phyloP scores from a whole-genome alignment of 1,139 yeast species.

The Petasospora rhodanensis region DNA sequence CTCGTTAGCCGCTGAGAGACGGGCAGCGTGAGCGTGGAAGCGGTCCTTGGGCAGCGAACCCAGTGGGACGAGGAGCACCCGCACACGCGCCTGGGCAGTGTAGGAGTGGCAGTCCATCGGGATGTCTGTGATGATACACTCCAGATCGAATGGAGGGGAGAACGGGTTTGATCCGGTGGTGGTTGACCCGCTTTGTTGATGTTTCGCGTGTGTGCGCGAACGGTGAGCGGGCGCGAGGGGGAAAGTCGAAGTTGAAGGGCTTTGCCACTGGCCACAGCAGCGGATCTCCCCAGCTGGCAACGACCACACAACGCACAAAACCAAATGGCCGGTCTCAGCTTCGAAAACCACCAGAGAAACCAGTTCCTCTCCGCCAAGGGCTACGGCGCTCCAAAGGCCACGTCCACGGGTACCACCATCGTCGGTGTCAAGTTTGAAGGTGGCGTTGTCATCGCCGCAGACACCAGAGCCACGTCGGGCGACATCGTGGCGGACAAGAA shows the following conservation, averaged over 20 bases:
- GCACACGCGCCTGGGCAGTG: constrained; percentile 60
- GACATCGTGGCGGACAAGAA: constrained; percentile 96
- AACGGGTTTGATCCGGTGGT: too few species aligned
- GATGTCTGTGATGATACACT: not conserved
- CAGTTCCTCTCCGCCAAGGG: constrained; percentile 67
- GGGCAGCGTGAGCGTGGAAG: constrained; percentile 44
- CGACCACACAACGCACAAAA: not conserved
- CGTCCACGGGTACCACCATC: constrained; percentile 97
- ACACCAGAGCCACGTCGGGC: constrained; percentile 96
- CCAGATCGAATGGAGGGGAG: too few species aligned
- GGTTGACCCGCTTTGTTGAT: constrained; percentile 5
- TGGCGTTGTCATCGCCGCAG: constrained; percentile 94
- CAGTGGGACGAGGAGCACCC: constrained; percentile 67
- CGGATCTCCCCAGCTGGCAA: too few species aligned
- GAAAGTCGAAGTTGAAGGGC: too few species aligned
- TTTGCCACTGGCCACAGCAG: constrained; percentile 2
- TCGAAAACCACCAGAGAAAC: constrained; percentile 91
- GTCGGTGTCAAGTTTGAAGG: constrained; percentile 90
- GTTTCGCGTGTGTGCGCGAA: constrained; percentile 1
- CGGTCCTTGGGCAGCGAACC: constrained; percentile 46
- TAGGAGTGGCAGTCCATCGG: constrained; percentile 33
- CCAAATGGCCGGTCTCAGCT: constrained; percentile 84
- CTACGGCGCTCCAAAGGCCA: constrained; percentile 74
- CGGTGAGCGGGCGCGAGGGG: constrained; percentile 1
- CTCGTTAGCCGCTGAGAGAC: constrained; percentile 51